These are phyloP conservation scores for Lichtheimia ornata DNA, from an alignment of 371 early-diverging fungal species.

Conservation along the genomic window DNA sequence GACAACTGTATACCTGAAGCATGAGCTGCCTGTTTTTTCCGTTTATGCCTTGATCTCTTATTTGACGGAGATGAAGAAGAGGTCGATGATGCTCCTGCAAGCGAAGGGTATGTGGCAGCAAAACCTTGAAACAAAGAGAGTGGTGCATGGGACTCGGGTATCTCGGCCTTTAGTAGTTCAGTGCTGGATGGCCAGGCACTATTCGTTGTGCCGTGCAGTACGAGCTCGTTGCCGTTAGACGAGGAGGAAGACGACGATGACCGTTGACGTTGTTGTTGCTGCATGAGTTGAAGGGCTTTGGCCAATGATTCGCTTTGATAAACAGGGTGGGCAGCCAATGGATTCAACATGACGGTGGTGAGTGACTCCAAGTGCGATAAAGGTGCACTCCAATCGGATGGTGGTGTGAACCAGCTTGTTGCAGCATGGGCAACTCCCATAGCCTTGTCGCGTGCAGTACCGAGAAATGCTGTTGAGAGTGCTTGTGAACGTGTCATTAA, in stretches of 20 bases:
- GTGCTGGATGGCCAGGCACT: conserved; percentile 47
- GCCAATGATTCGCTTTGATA: conserved; percentile 50
- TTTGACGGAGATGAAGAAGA: conserved; percentile 6
- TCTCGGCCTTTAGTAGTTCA: conserved; percentile 52
- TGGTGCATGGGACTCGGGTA: conserved; percentile 58
- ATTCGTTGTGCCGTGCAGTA: conserved; percentile 22
- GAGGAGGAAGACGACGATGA: conserved; percentile 11
- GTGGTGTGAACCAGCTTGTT: conserved; percentile 36
- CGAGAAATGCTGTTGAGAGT: conserved; percentile 17
- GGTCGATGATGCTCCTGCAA: conserved; percentile 22
- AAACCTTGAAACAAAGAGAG: conserved; percentile 67
- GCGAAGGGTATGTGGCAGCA: conserved; percentile 58
- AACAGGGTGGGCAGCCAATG: conserved; percentile 46
- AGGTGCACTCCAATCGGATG: conserved; percentile 32
- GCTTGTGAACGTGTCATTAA: conserved; percentile 1
- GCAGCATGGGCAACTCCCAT: conserved; percentile 31
- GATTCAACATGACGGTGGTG: conserved; percentile 51
- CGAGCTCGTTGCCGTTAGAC: conserved; percentile 18
- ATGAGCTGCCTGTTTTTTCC: conserved; percentile 36
- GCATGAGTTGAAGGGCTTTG: conserved; percentile 47
- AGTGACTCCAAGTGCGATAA: conserved; percentile 45
- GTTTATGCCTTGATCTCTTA: conserved; percentile 30
- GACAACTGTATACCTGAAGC: conserved; percentile 1
- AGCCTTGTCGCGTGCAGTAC: conserved; percentile 35
- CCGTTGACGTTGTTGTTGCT: conserved; percentile 34